Evolutionary conservation across 352 stramenopile genomes (phyloP), one percentile per base, ranked within the genome.

Genomic region (Phytopythium delawarense): DNA sequence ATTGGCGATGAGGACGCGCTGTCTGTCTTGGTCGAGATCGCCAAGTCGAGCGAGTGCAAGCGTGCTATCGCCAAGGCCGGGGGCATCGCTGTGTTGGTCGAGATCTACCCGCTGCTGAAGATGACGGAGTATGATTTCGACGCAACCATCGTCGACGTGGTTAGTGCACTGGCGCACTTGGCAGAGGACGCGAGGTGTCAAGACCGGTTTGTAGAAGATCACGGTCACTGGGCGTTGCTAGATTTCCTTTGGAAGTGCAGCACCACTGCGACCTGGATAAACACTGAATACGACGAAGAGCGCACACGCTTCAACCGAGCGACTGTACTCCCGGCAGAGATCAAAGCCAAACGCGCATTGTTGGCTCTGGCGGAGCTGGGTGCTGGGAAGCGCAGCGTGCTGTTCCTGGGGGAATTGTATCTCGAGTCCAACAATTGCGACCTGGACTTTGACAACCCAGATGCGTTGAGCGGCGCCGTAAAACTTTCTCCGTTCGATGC

Each of bases 201-300:
- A 18, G n/a, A 52, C 20, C 45, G 30, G 23, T 52, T 52, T 16
- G 45, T 20, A 52, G n/a, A 23, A 32, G 23, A 9, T 11, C n/a
- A 32, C 21, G 45, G 45, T 20, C 2, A 7, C 20, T 30, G 5
- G 45, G 1, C 12, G 11, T 6, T 52, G n/a, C 7, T 52, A 20
- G 45, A 52, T 52, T 52, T 52, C 23, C 45, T 52, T 0, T 52
- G 45, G 45, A 52, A 52, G 45, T 52, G 45, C 45, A 32, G 45
- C 11, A 52, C n/a, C n/a, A 52, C 9, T 1, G 4, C 0, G 34
- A 39, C 34, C 2, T 39, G 34, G 34, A 39, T 1, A n/a, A n/a
- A n/a, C n/a, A n/a, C n/a, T n/a, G 34, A 39, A 39, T 1, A 39
- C 34, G 11, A 3, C 8, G 11, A 1, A 3, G 42, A 49, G 42